A percentile compares a stretch with the other conserved stretches of the same genome.
Evolutionary conservation across 805 yeast genomes (phyloP).

Genomic region (Crinitomyces ghanaensis): DNA sequence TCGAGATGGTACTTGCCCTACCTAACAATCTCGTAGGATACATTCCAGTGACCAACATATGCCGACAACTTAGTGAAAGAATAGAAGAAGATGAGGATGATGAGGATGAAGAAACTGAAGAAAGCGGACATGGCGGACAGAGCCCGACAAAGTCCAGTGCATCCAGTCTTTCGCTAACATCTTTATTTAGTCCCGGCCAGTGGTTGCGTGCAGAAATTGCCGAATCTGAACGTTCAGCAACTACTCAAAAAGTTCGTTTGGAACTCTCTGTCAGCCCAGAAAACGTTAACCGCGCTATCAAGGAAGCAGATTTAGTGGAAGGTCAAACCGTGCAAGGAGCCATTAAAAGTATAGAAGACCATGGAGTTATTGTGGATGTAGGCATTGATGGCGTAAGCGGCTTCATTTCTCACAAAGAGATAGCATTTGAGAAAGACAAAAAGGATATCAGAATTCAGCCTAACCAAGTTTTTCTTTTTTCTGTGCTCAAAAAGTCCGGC

Average conservation of each 20-base stretch:
- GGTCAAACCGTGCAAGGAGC: constrained; percentile 67
- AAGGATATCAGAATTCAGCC: too few species aligned
- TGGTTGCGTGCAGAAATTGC: constrained; percentile 79
- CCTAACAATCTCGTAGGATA: constrained; percentile 76
- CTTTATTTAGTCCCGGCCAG: constrained; percentile 59
- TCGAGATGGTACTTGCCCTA: constrained; percentile 58
- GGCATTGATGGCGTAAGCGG: constrained; percentile 54
- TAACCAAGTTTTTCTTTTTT: constrained; percentile 64
- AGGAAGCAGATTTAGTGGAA: constrained; percentile 39
- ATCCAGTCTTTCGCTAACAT: too few species aligned
- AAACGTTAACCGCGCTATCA: constrained; percentile 47
- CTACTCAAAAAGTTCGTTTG: constrained; percentile 46
- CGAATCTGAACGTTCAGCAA: constrained; percentile 34
- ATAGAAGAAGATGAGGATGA: constrained; percentile 43
- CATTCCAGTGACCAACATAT: constrained; percentile 62
- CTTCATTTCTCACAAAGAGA: constrained; percentile 63
- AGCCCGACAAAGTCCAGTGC: too few species aligned
- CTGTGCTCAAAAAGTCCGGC: constrained; percentile 39
- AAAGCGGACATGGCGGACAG: constrained; percentile 32
- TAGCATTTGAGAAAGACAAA: constrained; percentile 31
- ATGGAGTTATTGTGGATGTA: constrained; percentile 67
- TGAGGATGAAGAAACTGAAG: constrained; percentile 28
- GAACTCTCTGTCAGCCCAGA: constrained; percentile 66
- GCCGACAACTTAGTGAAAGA: constrained; percentile 45
- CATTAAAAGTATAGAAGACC: constrained; percentile 78